Conservation (phyloP, 257 asterid genomes). For the Lycium barbarum region DNA sequence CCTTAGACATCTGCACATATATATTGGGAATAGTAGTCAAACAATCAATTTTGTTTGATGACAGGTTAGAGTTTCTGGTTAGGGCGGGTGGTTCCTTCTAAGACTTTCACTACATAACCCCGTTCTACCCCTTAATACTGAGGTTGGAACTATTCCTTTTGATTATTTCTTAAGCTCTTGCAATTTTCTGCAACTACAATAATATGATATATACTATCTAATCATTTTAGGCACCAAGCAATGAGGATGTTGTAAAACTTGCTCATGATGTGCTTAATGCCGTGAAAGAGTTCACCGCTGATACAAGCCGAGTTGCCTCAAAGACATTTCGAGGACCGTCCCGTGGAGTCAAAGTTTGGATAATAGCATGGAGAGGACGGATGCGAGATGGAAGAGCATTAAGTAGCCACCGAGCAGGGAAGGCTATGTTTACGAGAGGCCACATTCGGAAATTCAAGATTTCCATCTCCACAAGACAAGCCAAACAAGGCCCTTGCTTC, state of each 20-base stretch:
- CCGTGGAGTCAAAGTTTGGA: too few species aligned
- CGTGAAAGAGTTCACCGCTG: slow-evolving; percentile 64
- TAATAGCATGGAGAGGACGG: too few species aligned
- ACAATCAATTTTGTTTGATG: slow-evolving; percentile 33
- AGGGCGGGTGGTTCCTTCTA: slow-evolving; percentile 99
- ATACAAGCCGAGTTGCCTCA: too few species aligned
- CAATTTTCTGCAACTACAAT: background rate
- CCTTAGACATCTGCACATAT: background rate
- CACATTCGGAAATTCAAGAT: too few species aligned
- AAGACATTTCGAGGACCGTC: too few species aligned
- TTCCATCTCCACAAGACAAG: too few species aligned
- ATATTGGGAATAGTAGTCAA: background rate
- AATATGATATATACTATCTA: slow-evolving; percentile 10
- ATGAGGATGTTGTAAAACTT: slow-evolving; percentile 76
- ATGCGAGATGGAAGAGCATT: too few species aligned
- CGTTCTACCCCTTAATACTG: slow-evolving; percentile 92
- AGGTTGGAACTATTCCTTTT: slow-evolving; percentile 53
- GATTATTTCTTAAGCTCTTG: slow-evolving; percentile 13
- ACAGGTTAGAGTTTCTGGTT: slow-evolving; percentile 91
- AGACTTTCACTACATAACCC: slow-evolving; percentile 99
- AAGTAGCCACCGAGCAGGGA: too few species aligned
- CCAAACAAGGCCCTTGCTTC: too few species aligned
- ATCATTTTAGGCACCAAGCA: slow-evolving; percentile 69
- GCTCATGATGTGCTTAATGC: slow-evolving; percentile 74
- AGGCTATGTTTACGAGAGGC: too few species aligned